Evolutionary conservation across 2,329 filamentous ascomycete genomes (phyloP).

Genomic region (Bipolaris victoriae): DNA sequence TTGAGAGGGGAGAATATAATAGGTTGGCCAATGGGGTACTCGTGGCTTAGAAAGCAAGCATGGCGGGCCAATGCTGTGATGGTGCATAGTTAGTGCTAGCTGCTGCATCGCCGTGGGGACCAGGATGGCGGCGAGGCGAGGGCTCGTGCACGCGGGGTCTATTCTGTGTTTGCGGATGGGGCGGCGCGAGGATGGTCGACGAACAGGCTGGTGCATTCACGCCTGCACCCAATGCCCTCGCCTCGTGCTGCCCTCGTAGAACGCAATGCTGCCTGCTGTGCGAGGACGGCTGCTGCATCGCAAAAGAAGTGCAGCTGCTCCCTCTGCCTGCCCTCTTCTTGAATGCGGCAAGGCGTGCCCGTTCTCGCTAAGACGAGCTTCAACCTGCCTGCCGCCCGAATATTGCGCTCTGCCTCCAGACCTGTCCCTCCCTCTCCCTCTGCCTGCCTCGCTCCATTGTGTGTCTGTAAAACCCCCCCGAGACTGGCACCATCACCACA

Average conservation of each 20-base stretch:
- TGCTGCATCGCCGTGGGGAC: constrained; percentile 18
- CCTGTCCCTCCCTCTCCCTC: constrained; percentile 16
- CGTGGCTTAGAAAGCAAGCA: neutral
- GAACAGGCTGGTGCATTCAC: constrained; percentile 16
- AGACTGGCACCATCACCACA: constrained; percentile 22
- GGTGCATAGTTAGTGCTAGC: constrained; percentile 5
- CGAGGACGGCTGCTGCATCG: constrained; percentile 13
- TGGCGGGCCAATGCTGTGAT: constrained; percentile 6
- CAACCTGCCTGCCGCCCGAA: constrained; percentile 29
- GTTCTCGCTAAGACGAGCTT: constrained; percentile 42
- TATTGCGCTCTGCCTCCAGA: constrained; percentile 19
- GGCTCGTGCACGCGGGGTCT: constrained; percentile 30
- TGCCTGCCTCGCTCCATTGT: constrained; percentile 32
- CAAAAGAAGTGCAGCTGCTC: constrained; percentile 15
- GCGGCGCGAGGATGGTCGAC: constrained; percentile 15
- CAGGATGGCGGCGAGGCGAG: constrained; percentile 10
- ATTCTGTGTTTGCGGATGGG: constrained; percentile 18
- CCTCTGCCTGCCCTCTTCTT: constrained; percentile 23
- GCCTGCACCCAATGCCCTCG: constrained; percentile 15
- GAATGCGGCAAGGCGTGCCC: constrained; percentile 37
- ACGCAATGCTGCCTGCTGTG: constrained; percentile 17
- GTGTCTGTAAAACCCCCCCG: constrained; percentile 15
- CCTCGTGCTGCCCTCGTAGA: constrained; percentile 15
- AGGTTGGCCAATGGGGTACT: constrained; percentile 3
- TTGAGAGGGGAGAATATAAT: neutral